These are phyloP conservation scores for Neurospora tetraspora DNA, from an alignment of 495 filamentous ascomycete species.

Conservation along the genomic window DNA sequence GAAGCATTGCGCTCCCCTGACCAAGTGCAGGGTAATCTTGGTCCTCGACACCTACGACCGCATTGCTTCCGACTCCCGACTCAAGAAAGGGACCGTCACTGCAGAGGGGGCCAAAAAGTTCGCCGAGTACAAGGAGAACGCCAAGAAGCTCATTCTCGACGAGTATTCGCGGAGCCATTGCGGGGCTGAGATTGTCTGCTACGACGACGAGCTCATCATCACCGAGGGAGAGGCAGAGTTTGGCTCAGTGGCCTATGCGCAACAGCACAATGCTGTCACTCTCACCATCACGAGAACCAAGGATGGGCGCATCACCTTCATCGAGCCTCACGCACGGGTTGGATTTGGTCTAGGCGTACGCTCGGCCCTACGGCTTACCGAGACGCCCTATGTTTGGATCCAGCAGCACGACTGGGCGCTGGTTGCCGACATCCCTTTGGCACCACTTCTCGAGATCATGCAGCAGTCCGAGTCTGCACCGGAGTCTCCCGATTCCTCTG, in stretches of 20 bases:
- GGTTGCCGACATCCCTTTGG: slow-evolving; percentile 27
- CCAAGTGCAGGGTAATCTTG: slow-evolving; percentile 28
- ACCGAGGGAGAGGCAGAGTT: slow-evolving; percentile 28
- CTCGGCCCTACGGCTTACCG: slow-evolving; percentile 28
- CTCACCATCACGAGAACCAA: slow-evolving; percentile 23
- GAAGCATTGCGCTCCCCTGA: slow-evolving; percentile 21
- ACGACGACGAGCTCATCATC: slow-evolving; percentile 2
- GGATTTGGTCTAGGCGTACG: slow-evolving; percentile 38
- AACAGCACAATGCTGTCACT: slow-evolving; percentile 24
- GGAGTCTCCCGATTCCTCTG: not conserved
- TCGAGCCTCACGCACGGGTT: slow-evolving; percentile 32
- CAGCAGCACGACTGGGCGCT: slow-evolving; percentile 42
- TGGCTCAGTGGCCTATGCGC: slow-evolving; percentile 22
- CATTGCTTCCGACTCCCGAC: slow-evolving; percentile 22
- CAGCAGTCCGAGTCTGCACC: slow-evolving; percentile 10
- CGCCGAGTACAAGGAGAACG: slow-evolving; percentile 30
- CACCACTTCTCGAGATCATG: slow-evolving; percentile 31
- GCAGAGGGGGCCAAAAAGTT: slow-evolving; percentile 25
- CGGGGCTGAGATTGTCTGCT: not conserved
- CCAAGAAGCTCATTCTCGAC: slow-evolving; percentile 25
- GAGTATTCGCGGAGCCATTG: slow-evolving; percentile 12
- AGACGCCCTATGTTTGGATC: slow-evolving; percentile 38
- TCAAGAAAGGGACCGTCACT: slow-evolving; percentile 38
- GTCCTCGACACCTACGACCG: slow-evolving; percentile 38
- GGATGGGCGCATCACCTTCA: slow-evolving; percentile 27